Base-by-base conservation (phyloP, 2,329 filamentous ascomycete genomes). In the Diaporthe humulicola region DNA sequence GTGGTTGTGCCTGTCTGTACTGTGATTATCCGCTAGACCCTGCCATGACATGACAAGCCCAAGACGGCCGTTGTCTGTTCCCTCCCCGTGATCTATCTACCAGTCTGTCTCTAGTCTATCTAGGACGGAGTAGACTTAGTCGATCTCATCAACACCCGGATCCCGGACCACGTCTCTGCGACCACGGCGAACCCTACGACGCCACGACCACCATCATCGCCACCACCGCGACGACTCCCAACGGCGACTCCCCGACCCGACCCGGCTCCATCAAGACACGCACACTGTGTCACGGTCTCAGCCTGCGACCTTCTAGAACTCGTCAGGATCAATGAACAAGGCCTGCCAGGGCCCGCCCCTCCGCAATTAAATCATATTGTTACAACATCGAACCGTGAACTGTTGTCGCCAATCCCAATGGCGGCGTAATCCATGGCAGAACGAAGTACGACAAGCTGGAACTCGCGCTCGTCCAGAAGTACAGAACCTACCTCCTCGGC, bases 341-440 rank as follows among this genome's bases (percentile, higher is more conserved):
- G 70, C 70, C 42, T 33, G 40, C 48, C 57, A 60, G 57, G 42
- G 57, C 50, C 42, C 57, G 48, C 58, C 58, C 58, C 57, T 36
- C 70, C 45, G 30, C 70, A 48, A 64, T 64, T 56, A 42, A 54
- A 54, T 15, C 57, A 45, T 36, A 58, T 42, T 54, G 57, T 69
- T 54, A 28, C 64, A 54, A 54, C 19, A 64, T 48, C 36, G 45
- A 42, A 40, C 56, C 22, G 54, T 72, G 40, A 52, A 50, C 58
- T 52, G 33, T 64, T 75, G 77, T 77, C 79, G 73, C 77, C 84
- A 83, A 86, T 88, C 86, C 88, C 86, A 84, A 91, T 91, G 90
- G 90, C 90, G 90, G 75, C 75, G 67, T 91, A 91, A 90, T 90
- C 88, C 88, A 91, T 91, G 90, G 90, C 90, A 90, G 89, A 91